phyloP scores from a whole-genome alignment of 176 grass and related monocot genomes.

The Musa schizocarpa region DNA sequence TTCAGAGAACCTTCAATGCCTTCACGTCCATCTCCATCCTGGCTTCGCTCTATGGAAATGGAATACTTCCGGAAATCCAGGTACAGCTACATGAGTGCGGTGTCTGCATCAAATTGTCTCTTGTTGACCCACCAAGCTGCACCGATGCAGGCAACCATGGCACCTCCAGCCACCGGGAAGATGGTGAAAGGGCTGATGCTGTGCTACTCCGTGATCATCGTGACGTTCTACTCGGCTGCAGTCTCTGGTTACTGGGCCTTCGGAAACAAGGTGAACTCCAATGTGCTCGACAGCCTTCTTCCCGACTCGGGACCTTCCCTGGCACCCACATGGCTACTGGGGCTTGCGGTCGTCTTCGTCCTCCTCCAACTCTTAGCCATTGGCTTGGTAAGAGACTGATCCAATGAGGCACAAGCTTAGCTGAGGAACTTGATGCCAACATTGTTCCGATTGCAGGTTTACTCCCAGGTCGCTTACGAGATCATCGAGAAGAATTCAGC shows the following conservation, averaged over 20 bases:
- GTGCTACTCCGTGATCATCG: constrained; percentile 58
- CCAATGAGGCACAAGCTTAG: too few relatives aligned
- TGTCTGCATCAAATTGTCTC: too few relatives aligned
- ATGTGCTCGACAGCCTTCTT: constrained; percentile 73
- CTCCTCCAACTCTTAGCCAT: constrained; percentile 92
- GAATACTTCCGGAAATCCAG: constrained; percentile 97
- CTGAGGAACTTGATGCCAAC: too few relatives aligned
- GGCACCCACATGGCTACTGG: constrained; percentile 80
- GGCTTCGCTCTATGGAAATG: constrained; percentile 82
- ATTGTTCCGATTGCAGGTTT: constrained; percentile 32
- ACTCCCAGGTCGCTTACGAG: constrained; percentile 78
- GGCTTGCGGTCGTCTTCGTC: constrained; percentile 52
- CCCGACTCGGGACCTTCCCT: constrained; percentile 63
- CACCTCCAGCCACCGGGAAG: constrained; percentile 81
- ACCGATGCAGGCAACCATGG: constrained; percentile 66
- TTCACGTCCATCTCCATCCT: constrained; percentile 92
- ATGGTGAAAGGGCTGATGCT: constrained; percentile 83
- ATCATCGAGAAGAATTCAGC: constrained; percentile 81
- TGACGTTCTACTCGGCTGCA: constrained; percentile 59
- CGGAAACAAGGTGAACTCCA: constrained; percentile 64
- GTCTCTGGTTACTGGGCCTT: constrained; percentile 88
- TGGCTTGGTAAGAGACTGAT: constrained; percentile 41
- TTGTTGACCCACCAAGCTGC: background rate
- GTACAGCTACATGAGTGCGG: constrained; percentile 1
- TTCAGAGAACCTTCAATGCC: constrained; percentile 45